A percentile compares a stretch with the other conserved stretches of the same genome.
Conservation (phyloP, 305 asterid genomes). For the Fraxinus paxiana region DNA sequence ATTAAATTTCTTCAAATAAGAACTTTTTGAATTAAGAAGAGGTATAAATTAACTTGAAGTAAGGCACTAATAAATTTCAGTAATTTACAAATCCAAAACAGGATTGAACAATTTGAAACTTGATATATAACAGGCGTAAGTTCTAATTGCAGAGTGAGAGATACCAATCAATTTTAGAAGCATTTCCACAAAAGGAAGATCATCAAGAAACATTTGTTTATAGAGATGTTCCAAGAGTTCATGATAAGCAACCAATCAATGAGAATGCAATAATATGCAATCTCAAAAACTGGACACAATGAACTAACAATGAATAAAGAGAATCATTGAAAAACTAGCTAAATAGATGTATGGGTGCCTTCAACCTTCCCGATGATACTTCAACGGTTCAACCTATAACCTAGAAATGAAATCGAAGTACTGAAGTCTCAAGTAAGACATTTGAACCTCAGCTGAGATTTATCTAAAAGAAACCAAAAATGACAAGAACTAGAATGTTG, state of each 20-base stretch:
- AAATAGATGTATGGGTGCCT: neutral
- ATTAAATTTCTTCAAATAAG: constrained; percentile 1
- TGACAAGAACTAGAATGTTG: neutral
- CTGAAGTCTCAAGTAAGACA: neutral
- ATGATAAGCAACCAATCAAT: constrained; percentile 6
- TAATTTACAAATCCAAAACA: constrained; percentile 12
- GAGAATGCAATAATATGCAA: neutral
- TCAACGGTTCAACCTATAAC: neutral
- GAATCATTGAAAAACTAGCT: neutral
- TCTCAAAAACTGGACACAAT: neutral
- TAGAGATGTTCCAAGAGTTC: constrained; percentile 4
- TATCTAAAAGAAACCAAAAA: constrained; percentile 16
- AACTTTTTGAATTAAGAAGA: neutral
- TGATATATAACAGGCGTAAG: neutral
- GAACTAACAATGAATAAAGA: neutral
- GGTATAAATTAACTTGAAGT: neutral
- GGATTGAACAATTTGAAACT: neutral
- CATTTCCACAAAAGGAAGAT: constrained; percentile 5
- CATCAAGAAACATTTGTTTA: neutral
- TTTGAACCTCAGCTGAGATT: constrained; percentile 12
- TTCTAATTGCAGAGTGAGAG: constrained; percentile 9
- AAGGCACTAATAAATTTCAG: constrained; percentile 11
- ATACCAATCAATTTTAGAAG: constrained; percentile 1
- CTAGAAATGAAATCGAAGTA: neutral
- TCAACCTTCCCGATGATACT: constrained; percentile 12